Conservation (phyloP, 2,329 filamentous ascomycete species). For the Epichloe gansuensis region DNA sequence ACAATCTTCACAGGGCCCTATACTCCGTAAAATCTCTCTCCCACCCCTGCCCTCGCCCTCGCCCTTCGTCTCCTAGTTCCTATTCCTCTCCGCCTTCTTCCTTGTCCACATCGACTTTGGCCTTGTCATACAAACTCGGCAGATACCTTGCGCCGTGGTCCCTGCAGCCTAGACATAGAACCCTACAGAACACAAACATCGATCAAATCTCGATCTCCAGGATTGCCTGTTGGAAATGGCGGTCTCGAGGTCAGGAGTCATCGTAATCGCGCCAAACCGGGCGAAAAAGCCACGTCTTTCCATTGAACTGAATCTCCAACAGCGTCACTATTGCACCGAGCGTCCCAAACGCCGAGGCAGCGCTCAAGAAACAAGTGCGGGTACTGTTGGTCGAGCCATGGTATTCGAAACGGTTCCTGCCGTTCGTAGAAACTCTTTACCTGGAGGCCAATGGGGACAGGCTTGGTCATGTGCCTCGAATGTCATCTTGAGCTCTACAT, state of each 20-base stretch:
- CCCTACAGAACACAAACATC: too few relatives aligned
- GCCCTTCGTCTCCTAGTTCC: conserved; percentile 17
- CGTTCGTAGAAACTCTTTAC: conserved; percentile 30
- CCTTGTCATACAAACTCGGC: conserved; percentile 56
- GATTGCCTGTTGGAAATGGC: not conserved
- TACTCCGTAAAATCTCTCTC: not conserved
- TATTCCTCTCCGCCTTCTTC: conserved; percentile 18
- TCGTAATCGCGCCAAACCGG: too few relatives aligned
- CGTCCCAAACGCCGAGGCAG: conserved; percentile 52
- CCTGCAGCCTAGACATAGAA: conserved; percentile 15
- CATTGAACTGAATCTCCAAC: conserved; percentile 47
- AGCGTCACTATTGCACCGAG: conserved; percentile 49
- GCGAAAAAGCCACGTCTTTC: conserved; percentile 48
- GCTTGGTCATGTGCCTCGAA: conserved; percentile 29
- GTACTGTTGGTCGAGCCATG: conserved; percentile 71
- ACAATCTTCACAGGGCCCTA: not conserved
- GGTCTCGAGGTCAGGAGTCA: conserved; percentile 3
- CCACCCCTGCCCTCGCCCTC: conserved; percentile 14
- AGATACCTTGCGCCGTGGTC: conserved; percentile 44
- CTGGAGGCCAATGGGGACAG: conserved; percentile 30
- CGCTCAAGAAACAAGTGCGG: conserved; percentile 49
- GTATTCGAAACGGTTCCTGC: conserved; percentile 52
- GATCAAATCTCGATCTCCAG: conserved; percentile 4
- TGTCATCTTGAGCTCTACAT: not conserved
- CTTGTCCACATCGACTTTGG: conserved; percentile 34